A percentile compares a stretch with the other conserved stretches of the same genome.
Evolutionary conservation across 1,284 basidiomycete species (phyloP).

Genomic region (Cutaneotrichosporon dermatis): DNA sequence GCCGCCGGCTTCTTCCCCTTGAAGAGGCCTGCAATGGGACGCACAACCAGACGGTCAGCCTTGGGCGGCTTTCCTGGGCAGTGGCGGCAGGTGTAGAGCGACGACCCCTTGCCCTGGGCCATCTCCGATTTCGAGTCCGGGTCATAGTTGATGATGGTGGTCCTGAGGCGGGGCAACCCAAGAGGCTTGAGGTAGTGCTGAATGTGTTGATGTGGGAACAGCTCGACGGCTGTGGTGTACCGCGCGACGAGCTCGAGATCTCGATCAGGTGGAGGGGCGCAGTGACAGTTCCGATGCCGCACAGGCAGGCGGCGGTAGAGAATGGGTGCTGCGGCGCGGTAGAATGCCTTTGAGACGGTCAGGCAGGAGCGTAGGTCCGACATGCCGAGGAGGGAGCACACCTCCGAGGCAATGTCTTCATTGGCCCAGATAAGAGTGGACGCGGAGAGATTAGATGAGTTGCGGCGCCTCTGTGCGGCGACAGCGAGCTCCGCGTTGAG

Average conservation of each 20-base stretch:
- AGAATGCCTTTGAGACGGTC: neutral
- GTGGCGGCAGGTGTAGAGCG: neutral
- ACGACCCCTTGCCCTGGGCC: neutral
- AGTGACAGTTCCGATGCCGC: neutral
- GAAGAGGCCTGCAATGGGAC: neutral
- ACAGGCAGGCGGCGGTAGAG: neutral
- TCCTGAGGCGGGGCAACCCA: neutral
- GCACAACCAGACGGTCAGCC: neutral
- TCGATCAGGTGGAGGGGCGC: neutral
- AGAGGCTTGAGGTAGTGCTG: neutral
- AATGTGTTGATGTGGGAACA: neutral
- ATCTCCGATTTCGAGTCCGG: neutral
- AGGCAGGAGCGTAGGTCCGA: neutral
- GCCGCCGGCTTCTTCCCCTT: neutral
- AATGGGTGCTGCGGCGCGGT: neutral
- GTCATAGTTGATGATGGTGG: constrained; percentile 2
- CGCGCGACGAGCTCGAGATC: neutral
- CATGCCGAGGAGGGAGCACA: constrained; percentile 1
- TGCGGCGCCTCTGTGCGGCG: neutral
- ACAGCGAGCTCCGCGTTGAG: neutral
- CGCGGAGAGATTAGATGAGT: neutral
- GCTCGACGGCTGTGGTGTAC: constrained; percentile 3
- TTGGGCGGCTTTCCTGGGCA: neutral
- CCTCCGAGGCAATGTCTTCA: neutral
- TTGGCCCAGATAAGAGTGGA: neutral